phyloP scores from a whole-genome alignment of 2,329 filamentous ascomycete species.

The Pestalotiopsis sp. region DNA sequence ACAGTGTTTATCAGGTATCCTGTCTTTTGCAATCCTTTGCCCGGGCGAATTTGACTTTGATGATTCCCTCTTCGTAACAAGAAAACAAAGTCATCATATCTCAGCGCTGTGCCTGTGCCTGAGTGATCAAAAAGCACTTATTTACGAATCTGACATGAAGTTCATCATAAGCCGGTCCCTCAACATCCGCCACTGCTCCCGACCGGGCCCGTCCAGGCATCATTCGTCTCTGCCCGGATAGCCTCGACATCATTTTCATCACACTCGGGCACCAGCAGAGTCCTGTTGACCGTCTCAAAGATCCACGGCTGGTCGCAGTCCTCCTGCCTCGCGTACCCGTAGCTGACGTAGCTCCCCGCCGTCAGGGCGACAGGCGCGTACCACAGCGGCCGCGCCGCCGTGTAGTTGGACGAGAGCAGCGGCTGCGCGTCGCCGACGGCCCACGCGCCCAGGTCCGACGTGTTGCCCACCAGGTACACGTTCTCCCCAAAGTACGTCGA shows the following conservation, averaged over 20 bases:
- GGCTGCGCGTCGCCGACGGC: slow-evolving; percentile 36
- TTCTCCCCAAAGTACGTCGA: slow-evolving; percentile 49
- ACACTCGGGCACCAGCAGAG: slow-evolving; percentile 38
- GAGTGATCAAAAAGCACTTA: too few species aligned
- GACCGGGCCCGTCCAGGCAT: slow-evolving; percentile 37
- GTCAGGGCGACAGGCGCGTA: slow-evolving; percentile 37
- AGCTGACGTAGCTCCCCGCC: slow-evolving; percentile 41
- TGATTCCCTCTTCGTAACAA: too few species aligned
- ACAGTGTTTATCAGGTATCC: too few species aligned
- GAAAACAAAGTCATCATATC: too few species aligned
- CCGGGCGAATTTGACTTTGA: too few species aligned
- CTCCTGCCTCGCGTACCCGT: slow-evolving; percentile 45
- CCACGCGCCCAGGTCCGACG: slow-evolving; percentile 43
- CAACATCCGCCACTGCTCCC: slow-evolving; percentile 26
- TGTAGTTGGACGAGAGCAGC: slow-evolving; percentile 42
- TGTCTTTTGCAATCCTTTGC: too few species aligned
- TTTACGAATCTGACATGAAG: background rate
- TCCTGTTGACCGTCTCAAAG: slow-evolving; percentile 44
- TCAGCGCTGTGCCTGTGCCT: too few species aligned
- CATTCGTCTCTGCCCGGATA: slow-evolving; percentile 30
- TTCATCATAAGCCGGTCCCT: background rate
- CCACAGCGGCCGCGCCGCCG: slow-evolving; percentile 44
- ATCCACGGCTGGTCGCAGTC: slow-evolving; percentile 42
- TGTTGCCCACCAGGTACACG: slow-evolving; percentile 43
- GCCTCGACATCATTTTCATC: slow-evolving; percentile 24